Evolutionary conservation across 2,329 filamentous ascomycete species (phyloP).

Genomic region (Monilinia fructicola): DNA sequence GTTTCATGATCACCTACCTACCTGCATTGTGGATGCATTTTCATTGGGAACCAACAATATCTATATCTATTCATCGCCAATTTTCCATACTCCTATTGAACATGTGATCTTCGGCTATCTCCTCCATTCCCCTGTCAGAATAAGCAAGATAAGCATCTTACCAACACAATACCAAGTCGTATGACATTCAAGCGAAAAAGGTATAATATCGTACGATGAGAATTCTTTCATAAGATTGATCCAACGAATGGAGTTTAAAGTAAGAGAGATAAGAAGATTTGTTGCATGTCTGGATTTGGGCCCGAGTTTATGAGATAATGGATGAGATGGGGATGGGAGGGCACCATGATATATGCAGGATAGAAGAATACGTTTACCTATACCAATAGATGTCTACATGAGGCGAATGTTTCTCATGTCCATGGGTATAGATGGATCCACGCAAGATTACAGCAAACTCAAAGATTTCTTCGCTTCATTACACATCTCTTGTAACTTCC

Average conservation of each 20-base stretch:
- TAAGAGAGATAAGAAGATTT: not conserved
- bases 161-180: not conserved
- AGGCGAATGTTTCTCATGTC: too few species aligned
- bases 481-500: not conserved
- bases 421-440: too few species aligned
- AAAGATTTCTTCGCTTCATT: not conserved
- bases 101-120: not conserved
- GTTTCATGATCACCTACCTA: not conserved
- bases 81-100: not conserved
- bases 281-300: not conserved
- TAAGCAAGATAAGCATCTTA: conserved; percentile 8
- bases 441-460: too few species aligned
- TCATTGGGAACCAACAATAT: not conserved
- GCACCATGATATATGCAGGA: not conserved
- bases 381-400: too few species aligned
- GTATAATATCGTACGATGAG: conserved; percentile 4
- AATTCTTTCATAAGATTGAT: not conserved
- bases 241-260: not conserved
- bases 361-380: not conserved
- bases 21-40: not conserved
- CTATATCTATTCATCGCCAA: not conserved
- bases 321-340: not conserved
- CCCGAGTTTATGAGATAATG: not conserved
- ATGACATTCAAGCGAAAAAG: conserved; percentile 8
- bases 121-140: not conserved